phyloP scores from a whole-genome alignment of 805 yeast genomes.

The Komagataella kurtzmanii region DNA sequence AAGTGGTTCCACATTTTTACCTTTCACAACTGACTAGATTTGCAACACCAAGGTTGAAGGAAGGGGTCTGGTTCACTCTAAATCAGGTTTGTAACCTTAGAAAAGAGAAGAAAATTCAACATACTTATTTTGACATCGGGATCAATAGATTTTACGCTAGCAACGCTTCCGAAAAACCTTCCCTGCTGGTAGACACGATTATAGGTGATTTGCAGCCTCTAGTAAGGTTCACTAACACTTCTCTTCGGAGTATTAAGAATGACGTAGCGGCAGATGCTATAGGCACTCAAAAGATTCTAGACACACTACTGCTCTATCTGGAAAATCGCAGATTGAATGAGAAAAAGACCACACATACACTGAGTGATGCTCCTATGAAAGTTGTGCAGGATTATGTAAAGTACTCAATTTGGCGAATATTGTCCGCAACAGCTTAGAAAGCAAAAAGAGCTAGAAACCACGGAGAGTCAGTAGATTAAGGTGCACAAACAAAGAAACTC shows the following conservation, averaged over 20 bases:
- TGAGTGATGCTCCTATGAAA: background rate
- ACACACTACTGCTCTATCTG: background rate
- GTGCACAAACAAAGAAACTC: too few species aligned
- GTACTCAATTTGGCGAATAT: background rate
- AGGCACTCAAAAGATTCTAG: background rate
- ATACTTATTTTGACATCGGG: background rate
- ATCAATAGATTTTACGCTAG: background rate
- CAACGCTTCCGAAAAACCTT: background rate
- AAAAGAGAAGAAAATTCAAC: background rate
- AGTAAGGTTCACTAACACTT: background rate
- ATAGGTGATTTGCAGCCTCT: background rate
- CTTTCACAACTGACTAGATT: background rate
- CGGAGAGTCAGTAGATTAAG: background rate
- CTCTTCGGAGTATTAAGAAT: background rate
- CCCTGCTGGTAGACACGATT: background rate
- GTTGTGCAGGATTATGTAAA: background rate
- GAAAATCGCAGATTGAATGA: background rate
- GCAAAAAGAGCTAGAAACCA: background rate
- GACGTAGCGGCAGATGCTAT: background rate
- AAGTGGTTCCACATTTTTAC: background rate
- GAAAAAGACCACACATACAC: background rate
- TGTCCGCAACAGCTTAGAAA: background rate
- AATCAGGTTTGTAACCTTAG: background rate
- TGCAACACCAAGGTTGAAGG: background rate
- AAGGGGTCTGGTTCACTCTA: background rate